These are phyloP conservation scores for Apiotrichum brassicae DNA, from an alignment of 1,284 basidiomycete genomes.

Conservation along the genomic window DNA sequence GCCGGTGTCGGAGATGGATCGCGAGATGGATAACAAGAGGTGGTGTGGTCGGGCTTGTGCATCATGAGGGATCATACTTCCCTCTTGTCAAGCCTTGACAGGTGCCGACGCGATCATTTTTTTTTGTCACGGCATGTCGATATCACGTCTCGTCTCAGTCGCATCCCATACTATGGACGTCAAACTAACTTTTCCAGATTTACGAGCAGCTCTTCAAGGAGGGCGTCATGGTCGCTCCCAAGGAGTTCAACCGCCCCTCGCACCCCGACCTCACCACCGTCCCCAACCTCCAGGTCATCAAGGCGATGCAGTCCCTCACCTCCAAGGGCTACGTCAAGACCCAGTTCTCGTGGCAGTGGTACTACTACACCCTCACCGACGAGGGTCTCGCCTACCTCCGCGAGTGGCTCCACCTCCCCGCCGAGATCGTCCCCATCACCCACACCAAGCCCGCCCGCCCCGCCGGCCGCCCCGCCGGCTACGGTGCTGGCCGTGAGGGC, in stretches of 20 bases:
- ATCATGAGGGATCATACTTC: too few species aligned
- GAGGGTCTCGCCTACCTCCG: conserved; percentile 94
- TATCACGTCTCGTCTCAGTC: too few species aligned
- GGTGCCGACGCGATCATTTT: too few species aligned
- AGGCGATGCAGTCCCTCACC: conserved; percentile 96
- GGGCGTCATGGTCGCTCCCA: conserved; percentile 98
- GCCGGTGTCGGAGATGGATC: too few species aligned
- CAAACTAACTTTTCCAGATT: conserved; percentile 52
- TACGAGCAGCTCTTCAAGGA: conserved; percentile 99
- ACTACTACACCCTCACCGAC: conserved; percentile 89
- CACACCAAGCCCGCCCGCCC: conserved; percentile 85
- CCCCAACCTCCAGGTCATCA: conserved; percentile 97
- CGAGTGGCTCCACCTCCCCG: conserved; percentile 87
- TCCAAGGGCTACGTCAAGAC: conserved; percentile 96
- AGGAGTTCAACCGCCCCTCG: conserved; percentile 95
- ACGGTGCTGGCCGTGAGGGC: conserved; percentile 50
- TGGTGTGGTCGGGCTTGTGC: too few species aligned
- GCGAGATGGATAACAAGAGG: too few species aligned
- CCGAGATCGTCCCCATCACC: conserved; percentile 88
- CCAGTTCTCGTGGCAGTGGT: conserved; percentile 93
- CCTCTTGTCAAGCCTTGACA: too few species aligned
- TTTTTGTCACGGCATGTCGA: too few species aligned
- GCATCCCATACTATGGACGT: too few species aligned
- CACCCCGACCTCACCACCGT: conserved; percentile 91
- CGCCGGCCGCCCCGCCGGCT: conserved; percentile 60